A percentile compares a stretch with the other conserved stretches of the same genome.
These are phyloP conservation scores for Plantago elongata DNA, from an alignment of 257 asterid genomes.

Conservation along the genomic window DNA sequence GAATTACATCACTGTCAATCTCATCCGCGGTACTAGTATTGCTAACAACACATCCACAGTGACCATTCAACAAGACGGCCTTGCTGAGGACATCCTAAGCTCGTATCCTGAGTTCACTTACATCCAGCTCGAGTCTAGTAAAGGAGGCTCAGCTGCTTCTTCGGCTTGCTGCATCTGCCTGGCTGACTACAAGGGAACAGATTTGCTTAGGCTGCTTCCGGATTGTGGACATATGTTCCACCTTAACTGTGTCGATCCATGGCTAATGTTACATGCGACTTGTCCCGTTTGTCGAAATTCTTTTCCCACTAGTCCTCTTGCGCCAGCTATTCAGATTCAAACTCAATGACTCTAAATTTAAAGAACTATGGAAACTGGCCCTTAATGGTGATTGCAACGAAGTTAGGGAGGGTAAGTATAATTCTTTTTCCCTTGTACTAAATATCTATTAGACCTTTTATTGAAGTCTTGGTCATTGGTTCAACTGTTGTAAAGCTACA, in stretches of 20 bases:
- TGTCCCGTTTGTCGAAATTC: conserved; percentile 56
- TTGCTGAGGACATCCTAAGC: conserved; percentile 30
- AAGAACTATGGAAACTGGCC: too few relatives aligned
- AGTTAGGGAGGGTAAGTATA: too few relatives aligned
- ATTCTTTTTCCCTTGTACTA: too few relatives aligned
- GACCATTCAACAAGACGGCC: conserved; percentile 21
- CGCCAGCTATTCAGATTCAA: not conserved
- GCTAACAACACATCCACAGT: not conserved
- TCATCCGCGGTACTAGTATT: not conserved
- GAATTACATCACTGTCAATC: conserved; percentile 9
- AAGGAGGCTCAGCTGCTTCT: conserved; percentile 3
- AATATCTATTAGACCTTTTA: too few relatives aligned
- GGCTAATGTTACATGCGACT: conserved; percentile 39
- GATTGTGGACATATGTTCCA: conserved; percentile 54
- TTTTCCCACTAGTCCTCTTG: conserved; percentile 12
- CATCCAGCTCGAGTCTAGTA: conserved; percentile 24
- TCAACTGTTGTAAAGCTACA: too few relatives aligned
- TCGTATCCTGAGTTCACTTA: conserved; percentile 21
- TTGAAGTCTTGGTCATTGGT: too few relatives aligned
- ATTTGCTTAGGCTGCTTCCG: conserved; percentile 42
- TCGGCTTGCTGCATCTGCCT: conserved; percentile 42
- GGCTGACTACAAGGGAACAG: conserved; percentile 38
- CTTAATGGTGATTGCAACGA: too few relatives aligned
- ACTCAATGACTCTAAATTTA: too few relatives aligned
- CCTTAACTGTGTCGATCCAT: conserved; percentile 44